Evolutionary conservation across 306 rosid species (phyloP).

Genomic region (Cicer pinnatifidum): DNA sequence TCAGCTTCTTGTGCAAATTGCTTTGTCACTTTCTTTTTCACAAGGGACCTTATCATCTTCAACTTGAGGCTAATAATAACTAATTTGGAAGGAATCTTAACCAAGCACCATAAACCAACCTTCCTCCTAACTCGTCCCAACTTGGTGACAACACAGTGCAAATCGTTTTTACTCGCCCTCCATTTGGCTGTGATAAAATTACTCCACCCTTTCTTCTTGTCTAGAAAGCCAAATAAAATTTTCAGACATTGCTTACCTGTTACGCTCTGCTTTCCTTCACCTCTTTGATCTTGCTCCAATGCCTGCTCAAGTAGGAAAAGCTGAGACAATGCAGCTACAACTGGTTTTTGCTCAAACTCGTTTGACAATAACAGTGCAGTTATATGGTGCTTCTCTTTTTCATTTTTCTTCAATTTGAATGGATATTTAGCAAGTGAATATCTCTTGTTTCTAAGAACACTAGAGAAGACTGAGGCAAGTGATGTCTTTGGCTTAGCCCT

Average conservation of each 20-base stretch:
- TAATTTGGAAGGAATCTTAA: conserved; percentile 40
- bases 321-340: conserved; percentile 36
- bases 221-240: conserved; percentile 34
- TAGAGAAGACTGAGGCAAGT: conserved; percentile 23
- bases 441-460: conserved; percentile 38
- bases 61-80: conserved; percentile 36
- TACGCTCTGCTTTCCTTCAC: conserved; percentile 11
- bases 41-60: conserved; percentile 34
- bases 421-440: conserved; percentile 16
- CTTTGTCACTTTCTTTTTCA: conserved; percentile 36
- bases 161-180: background rate
- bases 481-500: conserved; percentile 28
- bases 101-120: conserved; percentile 39
- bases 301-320: conserved; percentile 36
- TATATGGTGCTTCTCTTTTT: background rate
- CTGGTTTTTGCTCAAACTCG: conserved; percentile 12
- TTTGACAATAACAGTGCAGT: background rate
- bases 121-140: conserved; percentile 33
- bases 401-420: conserved; percentile 27
- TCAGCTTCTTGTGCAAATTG: conserved; percentile 11
- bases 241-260: conserved; percentile 11
- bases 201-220: conserved; percentile 22
- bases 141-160: background rate
- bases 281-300: background rate
- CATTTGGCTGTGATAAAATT: background rate